Percentiles rank a stretch among this genome's conserved stretches.
These are phyloP conservation scores for Kentomonas sorsogonicus DNA, from an alignment of 208 protist genomes.

Conservation along the genomic window DNA sequence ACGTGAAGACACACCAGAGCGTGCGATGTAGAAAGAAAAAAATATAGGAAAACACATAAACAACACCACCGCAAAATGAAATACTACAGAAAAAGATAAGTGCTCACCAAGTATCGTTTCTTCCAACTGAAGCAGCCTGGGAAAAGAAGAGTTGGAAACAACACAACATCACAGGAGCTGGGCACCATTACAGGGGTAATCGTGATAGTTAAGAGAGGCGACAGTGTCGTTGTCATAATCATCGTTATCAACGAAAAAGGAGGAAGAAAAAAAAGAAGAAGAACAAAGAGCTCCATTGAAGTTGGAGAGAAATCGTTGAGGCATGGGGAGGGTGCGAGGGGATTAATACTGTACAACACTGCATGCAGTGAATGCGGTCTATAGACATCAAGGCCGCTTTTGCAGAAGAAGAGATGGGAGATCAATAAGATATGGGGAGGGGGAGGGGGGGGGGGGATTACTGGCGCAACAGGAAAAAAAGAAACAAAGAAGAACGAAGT, in stretches of 20 bases:
- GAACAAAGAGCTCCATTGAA: too few species aligned
- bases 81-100: not conserved
- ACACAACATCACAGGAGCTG: too few species aligned
- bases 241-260: not conserved
- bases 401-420: not conserved
- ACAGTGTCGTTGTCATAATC: too few species aligned
- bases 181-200: too few species aligned
- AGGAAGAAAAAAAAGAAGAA: not conserved
- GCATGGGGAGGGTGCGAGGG: too few species aligned
- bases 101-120: too few species aligned
- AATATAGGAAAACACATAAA: slow-evolving; percentile 11
- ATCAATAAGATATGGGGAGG: not conserved
- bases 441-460: not conserved
- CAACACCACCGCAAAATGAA: not conserved
- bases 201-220: too few species aligned
- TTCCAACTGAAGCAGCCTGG: too few species aligned
- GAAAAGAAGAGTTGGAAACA: slow-evolving; percentile 6
- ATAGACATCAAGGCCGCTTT: not conserved
- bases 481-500: slow-evolving; percentile 3
- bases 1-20: not conserved
- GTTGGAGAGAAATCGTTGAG: too few species aligned
- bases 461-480: not conserved
- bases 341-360: not conserved
- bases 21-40: slow-evolving; percentile 5
- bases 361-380: not conserved